Evolutionary conservation across 192 early-diverging fungal genomes (phyloP).

Genomic region (Pilaira anomala): DNA sequence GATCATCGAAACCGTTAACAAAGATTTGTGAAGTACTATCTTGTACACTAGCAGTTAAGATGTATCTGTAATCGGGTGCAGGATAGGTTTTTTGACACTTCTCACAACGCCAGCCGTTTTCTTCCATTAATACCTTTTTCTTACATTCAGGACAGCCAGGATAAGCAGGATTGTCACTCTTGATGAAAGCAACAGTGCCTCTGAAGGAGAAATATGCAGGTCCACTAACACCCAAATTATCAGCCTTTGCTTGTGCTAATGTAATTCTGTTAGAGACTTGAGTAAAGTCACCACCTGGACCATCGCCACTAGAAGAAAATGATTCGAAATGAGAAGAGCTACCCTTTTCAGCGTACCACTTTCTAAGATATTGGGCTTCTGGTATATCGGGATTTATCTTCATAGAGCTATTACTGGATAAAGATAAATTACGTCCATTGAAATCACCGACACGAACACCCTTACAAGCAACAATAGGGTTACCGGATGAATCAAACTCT

Average conservation of each 20-base stretch:
- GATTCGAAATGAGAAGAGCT: conserved; percentile 9
- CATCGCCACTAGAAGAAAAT: conserved; percentile 33
- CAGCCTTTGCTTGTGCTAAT: conserved; percentile 1
- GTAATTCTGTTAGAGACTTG: not conserved
- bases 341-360: conserved; percentile 59
- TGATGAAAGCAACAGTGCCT: conserved; percentile 75
- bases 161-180: conserved; percentile 68
- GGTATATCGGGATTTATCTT: conserved; percentile 71
- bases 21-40: conserved; percentile 82
- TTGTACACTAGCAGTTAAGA: conserved; percentile 63
- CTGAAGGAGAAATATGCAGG: conserved; percentile 72
- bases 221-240: conserved; percentile 23
- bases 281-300: conserved; percentile 4
- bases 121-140: conserved; percentile 83
- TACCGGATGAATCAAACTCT: conserved; percentile 45
- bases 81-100: conserved; percentile 74
- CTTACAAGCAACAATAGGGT: conserved; percentile 79
- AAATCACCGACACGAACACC: conserved; percentile 85
- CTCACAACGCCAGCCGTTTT: conserved; percentile 83
- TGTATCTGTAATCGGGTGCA: conserved; percentile 73
- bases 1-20: conserved; percentile 86
- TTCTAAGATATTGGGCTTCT: conserved; percentile 66
- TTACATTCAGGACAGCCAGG: conserved; percentile 88
- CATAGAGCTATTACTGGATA: conserved; percentile 45
- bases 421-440: conserved; percentile 65